These are phyloP conservation scores for Pichia sp. DNA, from an alignment of 1,139 yeast genomes.

Conservation along the genomic window DNA sequence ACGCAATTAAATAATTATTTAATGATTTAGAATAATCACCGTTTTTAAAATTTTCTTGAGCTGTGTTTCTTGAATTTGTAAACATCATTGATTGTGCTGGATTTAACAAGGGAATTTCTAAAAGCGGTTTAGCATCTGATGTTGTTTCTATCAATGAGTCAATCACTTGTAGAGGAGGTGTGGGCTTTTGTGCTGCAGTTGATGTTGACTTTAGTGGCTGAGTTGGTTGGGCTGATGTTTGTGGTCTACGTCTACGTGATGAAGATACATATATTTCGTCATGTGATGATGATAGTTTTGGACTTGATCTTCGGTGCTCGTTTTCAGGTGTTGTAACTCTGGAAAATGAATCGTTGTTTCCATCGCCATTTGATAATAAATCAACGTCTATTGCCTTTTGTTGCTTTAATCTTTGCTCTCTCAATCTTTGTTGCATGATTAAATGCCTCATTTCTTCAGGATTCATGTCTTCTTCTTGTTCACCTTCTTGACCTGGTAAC, in stretches of 20 bases:
- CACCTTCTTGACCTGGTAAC: slow-evolving; percentile 25
- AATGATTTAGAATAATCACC: slow-evolving; percentile 80
- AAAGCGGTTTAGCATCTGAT: slow-evolving; percentile 11
- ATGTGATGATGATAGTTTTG: not conserved
- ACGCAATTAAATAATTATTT: slow-evolving; percentile 53
- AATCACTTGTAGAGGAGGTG: not conserved
- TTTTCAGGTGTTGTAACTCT: not conserved
- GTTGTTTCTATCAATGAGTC: slow-evolving; percentile 6
- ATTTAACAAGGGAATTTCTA: slow-evolving; percentile 15
- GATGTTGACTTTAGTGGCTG: not conserved
- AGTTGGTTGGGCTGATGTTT: not conserved
- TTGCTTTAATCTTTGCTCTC: slow-evolving; percentile 28
- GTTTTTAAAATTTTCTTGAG: slow-evolving; percentile 46
- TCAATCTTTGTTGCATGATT: slow-evolving; percentile 36
- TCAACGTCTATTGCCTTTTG: not conserved
- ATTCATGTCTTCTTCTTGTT: slow-evolving; percentile 38
- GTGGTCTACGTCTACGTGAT: slow-evolving; percentile 2
- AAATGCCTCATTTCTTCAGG: slow-evolving; percentile 37
- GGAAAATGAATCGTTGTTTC: not conserved
- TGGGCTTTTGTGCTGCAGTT: not conserved
- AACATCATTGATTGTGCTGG: slow-evolving; percentile 11
- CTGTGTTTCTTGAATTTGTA: slow-evolving; percentile 10
- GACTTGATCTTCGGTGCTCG: not conserved
- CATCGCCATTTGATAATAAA: not conserved
- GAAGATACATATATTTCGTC: slow-evolving; percentile 3